Evolutionary conservation across 495 filamentous ascomycete species (phyloP), one percentile per base, ranked within the genome.

Genomic region (Penicillium crystallinum): DNA sequence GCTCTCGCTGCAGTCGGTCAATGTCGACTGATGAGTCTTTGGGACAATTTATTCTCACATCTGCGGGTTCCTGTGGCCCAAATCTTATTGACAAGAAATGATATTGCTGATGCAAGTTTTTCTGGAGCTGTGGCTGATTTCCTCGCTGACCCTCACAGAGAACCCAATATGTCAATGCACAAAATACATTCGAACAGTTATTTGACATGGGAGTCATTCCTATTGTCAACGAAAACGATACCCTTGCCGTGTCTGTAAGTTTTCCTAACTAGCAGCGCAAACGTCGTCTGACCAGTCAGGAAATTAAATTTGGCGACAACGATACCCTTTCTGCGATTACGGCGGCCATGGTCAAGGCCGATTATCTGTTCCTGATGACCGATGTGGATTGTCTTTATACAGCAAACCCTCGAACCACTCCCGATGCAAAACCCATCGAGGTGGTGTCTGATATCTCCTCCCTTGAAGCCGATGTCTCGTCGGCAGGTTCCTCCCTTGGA

Each of bases 251-350:
- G 62, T 86, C 92, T 39, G 81, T 84, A 75, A 18, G 73, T 17
- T 17, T 33, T n/a, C n/a, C n/a, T n/a, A n/a, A n/a, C n/a, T n/a
- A n/a, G n/a, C n/a, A n/a, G n/a, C n/a, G 3, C n/a, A 30, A 34
- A 23, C 6, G 14, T 23, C 10, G n/a, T 3, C 10, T 17, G 7
- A 42, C 22, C 17, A 3, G 10, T 3, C 7, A 84, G 78, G 93
- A 98, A 81, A 97, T 98, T 67, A 97, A 97, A 80, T 98, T 98
- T 62, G 93, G 93, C 54, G 93, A 98, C 74, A 98, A 98, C 59
- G 93, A 98, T 71, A 98, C 93, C 12, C 74, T 98, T 25, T 95
- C 89, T 29, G 93, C 95, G 35, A 95, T 98, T 57, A 96, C 93
- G 2, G 92, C 93, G 5, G 95, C 88, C 41, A 96, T 97, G 89